Base-by-base conservation (phyloP, 345 rosid genomes). In the Toxicodendron radicans region DNA sequence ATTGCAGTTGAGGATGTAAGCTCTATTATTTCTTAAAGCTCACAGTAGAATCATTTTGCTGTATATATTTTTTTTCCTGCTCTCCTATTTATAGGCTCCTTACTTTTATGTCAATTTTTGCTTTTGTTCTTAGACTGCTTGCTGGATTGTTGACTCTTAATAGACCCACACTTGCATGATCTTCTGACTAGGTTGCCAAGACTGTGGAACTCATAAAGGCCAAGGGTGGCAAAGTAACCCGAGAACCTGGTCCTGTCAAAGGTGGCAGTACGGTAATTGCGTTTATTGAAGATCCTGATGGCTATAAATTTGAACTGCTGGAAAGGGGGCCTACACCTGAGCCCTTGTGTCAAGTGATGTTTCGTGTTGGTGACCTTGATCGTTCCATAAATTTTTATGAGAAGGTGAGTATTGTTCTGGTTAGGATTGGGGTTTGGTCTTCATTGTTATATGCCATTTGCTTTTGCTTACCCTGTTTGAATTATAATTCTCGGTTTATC, bases 291-390 rank as follows among this genome's bases (percentile, higher is more conserved):
- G 98, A 95, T 85, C 98, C 97, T 65, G 98, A 93, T 83, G 99
- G 98, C 80, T 95, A 91, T 80, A 93, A 90, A 81, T 95, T 95
- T 85, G 99, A 95, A 79, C 91, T 95, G 58, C 79, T 95, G 83
- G 98, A 95, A 82, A 95, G 99, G 79, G 96, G 91, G 61, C 95
- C 97, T 70, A 95, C 98, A 43, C 99, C 98, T 7, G 98, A 95
- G 83, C 99, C 99, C 41, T 77, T 95, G 52, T 95, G 99, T 83
- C 98, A 95, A 87, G 97, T 95, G 77, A 95, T 95, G 99, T 97
- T 95, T 75, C 98, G 95, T 68, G 99, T 95, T 80, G 97, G 98
- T 35, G 97, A 95, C 88, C 97, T 95, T 58, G 92, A 89, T 71
- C 96, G 90, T 67, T 82, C 99, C 59, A 87, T 95, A 73, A 91